Percentiles rank a stretch among this genome's conserved stretches.
These are phyloP conservation scores for Leccinum griseonigrum DNA, from an alignment of 1,284 basidiomycete species.

Conservation along the genomic window DNA sequence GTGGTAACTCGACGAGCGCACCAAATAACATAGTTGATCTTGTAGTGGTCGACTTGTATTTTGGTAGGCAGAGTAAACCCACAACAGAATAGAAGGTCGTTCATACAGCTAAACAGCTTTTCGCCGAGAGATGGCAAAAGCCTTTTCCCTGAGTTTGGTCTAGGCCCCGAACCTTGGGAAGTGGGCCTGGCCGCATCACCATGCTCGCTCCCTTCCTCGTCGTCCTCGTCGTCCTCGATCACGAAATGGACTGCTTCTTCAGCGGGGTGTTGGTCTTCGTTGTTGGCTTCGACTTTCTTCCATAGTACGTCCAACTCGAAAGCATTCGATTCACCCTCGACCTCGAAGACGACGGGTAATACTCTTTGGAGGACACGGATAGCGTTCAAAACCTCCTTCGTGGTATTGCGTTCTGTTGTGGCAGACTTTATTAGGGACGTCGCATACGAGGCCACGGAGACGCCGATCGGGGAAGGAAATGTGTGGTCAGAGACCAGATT, in stretches of 20 bases:
- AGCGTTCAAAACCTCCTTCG: conserved; percentile 86
- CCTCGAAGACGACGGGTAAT: conserved; percentile 85
- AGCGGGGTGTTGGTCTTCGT: conserved; percentile 28
- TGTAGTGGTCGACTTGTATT: conserved; percentile 76
- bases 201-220: conserved; percentile 43
- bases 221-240: conserved; percentile 68
- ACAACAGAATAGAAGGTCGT: conserved; percentile 88
- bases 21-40: conserved; percentile 87
- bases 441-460: conserved; percentile 64
- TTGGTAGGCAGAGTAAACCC: conserved; percentile 84
- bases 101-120: conserved; percentile 70
- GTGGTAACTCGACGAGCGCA: conserved; percentile 35
- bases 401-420: conserved; percentile 60
- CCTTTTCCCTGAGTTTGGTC: conserved; percentile 42
- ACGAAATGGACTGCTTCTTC: conserved; percentile 64
- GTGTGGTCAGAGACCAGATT: conserved; percentile 79
- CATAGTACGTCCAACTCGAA: conserved; percentile 75
- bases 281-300: conserved; percentile 57
- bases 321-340: conserved; percentile 65
- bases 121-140: conserved; percentile 75
- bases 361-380: conserved; percentile 82
- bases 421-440: conserved; percentile 63
- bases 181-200: conserved; percentile 17
- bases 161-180: conserved; percentile 18
- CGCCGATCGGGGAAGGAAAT: conserved; percentile 62